Base-by-base conservation (phyloP, 129 eudicot species). In the Mikania micrantha region DNA sequence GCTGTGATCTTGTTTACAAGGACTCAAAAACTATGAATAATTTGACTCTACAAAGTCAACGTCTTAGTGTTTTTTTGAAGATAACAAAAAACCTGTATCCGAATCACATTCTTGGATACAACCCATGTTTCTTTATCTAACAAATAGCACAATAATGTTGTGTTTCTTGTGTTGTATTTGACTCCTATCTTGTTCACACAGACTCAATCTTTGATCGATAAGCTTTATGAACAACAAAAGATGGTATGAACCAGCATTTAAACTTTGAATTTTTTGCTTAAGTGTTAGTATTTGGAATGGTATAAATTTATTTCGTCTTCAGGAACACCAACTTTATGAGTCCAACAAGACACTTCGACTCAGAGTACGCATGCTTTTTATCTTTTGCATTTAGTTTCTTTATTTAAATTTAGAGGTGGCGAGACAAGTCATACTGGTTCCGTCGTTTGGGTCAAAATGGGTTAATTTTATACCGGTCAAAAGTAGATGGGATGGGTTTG, bases 291-390 rank as follows among this genome's bases (percentile, higher is more conserved):
- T 27, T 35, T 50, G 42, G 45, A 63, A 27, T 13, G 25, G 28
- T 50, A 62, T 0, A 39, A 53, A 10, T 8, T 5, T 71, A 24
- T 13, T 61, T 12, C 40, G 13, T 57, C 12, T 65, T 41, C 74
- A 84, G 89, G 89, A 84, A 48, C 83, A 80, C 57, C 69, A 74
- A 25, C 85, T 84, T 60, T 69, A 70, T 35, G 85, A 84, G 76
- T 72, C 85, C 56, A 80, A 80, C 83, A 77, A 64, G 80, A 77
- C 53, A 6, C 89, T 84, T 67, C 73, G 63, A 21, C 81, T 72
- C 72, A 70, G 81, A 74, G 90, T 84, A 84, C 27, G 80, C 64
- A 57, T 21, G 12, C n/a, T 16, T 44, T 28, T 22, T 67, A 36
- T 50, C 47, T 17, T 56, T 65, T 39, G 56, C 56, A 29, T 71